Evolutionary conservation across 1,284 basidiomycete species (phyloP).

Genomic region (Ustilago hordei): DNA sequence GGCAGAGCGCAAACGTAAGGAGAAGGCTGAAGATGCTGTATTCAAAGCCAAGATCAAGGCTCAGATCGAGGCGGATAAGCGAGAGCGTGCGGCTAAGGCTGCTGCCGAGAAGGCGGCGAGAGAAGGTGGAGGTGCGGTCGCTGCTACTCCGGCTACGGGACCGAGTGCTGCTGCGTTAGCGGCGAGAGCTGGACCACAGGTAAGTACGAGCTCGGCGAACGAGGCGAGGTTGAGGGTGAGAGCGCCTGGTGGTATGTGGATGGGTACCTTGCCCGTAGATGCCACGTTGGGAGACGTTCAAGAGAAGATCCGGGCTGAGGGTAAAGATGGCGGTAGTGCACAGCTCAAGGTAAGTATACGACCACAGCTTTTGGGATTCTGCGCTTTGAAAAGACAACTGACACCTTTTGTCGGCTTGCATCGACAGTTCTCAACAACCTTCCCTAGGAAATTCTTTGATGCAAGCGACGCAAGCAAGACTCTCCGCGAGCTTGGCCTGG

Average conservation of each 20-base stretch:
- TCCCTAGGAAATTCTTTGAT: constrained; percentile 64
- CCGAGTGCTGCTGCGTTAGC: constrained; percentile 44
- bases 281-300: constrained; percentile 58
- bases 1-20: constrained; percentile 63
- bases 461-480: constrained; percentile 57
- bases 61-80: constrained; percentile 68
- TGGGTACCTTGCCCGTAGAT: constrained; percentile 60
- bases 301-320: constrained; percentile 51
- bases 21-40: constrained; percentile 59
- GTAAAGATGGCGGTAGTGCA: constrained; percentile 49
- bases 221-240: constrained; percentile 65
- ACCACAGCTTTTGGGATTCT: neutral
- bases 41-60: constrained; percentile 65
- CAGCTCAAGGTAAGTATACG: constrained; percentile 53
- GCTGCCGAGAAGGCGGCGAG: constrained; percentile 64
- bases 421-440: constrained; percentile 65
- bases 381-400: neutral
- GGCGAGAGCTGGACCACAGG: constrained; percentile 36
- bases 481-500: constrained; percentile 64
- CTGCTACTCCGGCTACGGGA: constrained; percentile 26
- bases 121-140: constrained; percentile 38
- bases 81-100: constrained; percentile 63
- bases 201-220: constrained; percentile 44
- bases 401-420: neutral
- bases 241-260: constrained; percentile 63